Conservation (phyloP, 2,329 filamentous ascomycete species). For the Cordyceps tenuipes region DNA sequence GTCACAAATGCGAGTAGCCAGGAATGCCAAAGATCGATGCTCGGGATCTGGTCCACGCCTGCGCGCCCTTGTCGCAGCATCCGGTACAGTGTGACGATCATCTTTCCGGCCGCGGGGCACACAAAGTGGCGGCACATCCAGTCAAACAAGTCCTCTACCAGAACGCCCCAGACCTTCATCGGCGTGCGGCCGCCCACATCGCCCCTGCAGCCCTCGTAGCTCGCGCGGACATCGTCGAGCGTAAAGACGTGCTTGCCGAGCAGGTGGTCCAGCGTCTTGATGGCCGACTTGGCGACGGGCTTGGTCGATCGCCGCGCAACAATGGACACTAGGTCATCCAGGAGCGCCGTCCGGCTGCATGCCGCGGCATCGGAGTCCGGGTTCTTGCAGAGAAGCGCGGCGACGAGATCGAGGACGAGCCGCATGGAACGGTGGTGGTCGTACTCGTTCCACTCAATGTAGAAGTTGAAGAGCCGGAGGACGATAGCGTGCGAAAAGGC, state of each 20-base stretch:
- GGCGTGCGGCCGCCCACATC: constrained; percentile 11
- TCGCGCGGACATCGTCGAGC: constrained; percentile 35
- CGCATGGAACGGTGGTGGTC: constrained; percentile 57
- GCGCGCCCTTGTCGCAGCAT: constrained; percentile 29
- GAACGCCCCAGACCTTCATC: constrained; percentile 39
- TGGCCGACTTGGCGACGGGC: constrained; percentile 59
- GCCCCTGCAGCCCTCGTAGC: constrained; percentile 34
- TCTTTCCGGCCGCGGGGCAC: constrained; percentile 52
- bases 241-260: constrained; percentile 51
- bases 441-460: constrained; percentile 59
- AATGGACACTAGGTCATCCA: constrained; percentile 48
- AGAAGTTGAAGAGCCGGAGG: constrained; percentile 50
- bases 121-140: constrained; percentile 52
- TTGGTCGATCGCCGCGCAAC: constrained; percentile 53
- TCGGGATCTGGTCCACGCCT: constrained; percentile 20
- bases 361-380: constrained; percentile 31
- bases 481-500: constrained; percentile 43
- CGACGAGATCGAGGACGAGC: constrained; percentile 51
- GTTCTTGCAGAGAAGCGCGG: constrained; percentile 42
- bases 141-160: constrained; percentile 40
- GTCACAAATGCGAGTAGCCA: constrained; percentile 47
- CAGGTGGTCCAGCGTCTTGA: constrained; percentile 59
- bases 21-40: constrained; percentile 41
- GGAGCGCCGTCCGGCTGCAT: constrained; percentile 35
- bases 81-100: constrained; percentile 50